These are phyloP conservation scores for Backusella tuberculispora DNA, from an alignment of 192 early-diverging fungal genomes.

Conservation along the genomic window DNA sequence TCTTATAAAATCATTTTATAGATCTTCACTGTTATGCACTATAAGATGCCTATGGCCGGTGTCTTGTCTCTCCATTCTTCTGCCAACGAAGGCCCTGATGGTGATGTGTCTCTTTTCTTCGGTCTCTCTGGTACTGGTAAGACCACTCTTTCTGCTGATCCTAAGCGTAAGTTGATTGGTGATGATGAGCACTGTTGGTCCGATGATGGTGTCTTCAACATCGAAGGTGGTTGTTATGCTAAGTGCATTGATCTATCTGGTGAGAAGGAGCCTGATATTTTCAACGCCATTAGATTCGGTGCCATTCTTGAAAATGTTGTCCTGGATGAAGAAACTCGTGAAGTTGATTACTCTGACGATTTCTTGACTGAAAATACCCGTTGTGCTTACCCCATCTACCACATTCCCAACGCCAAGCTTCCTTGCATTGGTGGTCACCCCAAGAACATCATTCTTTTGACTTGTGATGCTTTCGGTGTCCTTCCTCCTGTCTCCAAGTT, in stretches of 20 bases:
- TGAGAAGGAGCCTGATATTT: constrained; percentile 99
- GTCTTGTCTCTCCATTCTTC: constrained; percentile 92
- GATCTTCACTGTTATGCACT: constrained; percentile 98
- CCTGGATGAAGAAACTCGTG: constrained; percentile 71
- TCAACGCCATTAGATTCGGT: constrained; percentile 92
- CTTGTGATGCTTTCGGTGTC: constrained; percentile 97
- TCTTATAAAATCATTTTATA: constrained; percentile 11
- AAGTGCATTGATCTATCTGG: constrained; percentile 95
- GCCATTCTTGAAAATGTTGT: constrained; percentile 95
- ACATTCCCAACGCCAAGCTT: constrained; percentile 91
- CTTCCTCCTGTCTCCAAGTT: constrained; percentile 92
- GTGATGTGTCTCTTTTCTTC: constrained; percentile 97
- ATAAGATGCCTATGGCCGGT: constrained; percentile 94
- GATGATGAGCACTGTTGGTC: constrained; percentile 99
- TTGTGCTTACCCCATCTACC: constrained; percentile 95
- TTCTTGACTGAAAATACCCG: constrained; percentile 95
- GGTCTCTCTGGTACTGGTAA: constrained; percentile 98
- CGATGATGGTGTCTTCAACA: constrained; percentile 97
- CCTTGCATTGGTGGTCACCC: constrained; percentile 92
- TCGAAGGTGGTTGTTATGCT: constrained; percentile 99
- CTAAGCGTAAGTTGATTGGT: constrained; percentile 90
- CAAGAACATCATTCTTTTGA: constrained; percentile 94
- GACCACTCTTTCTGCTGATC: constrained; percentile 96
- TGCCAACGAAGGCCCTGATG: constrained; percentile 88
- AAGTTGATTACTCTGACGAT: constrained; percentile 82